phyloP scores from a whole-genome alignment of 228 moss, liverwort and hornwort genomes.

The Sphagnum fallax region DNA sequence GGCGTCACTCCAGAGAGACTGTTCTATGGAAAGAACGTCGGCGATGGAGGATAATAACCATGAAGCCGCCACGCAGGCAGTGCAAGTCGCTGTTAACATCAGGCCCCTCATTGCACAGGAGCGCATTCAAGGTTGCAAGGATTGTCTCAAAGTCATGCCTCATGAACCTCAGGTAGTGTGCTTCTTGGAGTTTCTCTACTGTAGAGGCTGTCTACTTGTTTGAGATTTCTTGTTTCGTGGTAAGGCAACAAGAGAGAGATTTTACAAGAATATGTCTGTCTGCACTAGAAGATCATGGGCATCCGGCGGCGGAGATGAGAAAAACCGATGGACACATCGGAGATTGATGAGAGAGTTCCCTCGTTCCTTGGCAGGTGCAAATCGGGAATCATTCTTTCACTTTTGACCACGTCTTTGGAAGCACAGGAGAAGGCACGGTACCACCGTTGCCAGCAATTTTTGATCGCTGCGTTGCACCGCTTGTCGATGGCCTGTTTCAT shows the following conservation, averaged over 20 bases:
- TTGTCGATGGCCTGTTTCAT: conserved; percentile 93
- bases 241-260: too few species aligned
- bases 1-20: too few species aligned
- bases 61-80: conserved; percentile 43
- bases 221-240: too few species aligned
- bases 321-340: too few species aligned
- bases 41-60: conserved; percentile 17
- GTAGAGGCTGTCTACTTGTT: neutral
- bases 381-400: conserved; percentile 94
- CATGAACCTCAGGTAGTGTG: conserved; percentile 71
- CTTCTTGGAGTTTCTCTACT: neutral
- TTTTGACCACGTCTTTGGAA: conserved; percentile 93
- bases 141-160: conserved; percentile 68
- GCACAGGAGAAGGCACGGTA: conserved; percentile 23
- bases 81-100: conserved; percentile 87
- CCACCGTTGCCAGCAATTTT: conserved; percentile 58
- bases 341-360: too few species aligned
- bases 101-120: conserved; percentile 73
- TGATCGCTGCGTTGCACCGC: conserved; percentile 78
- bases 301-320: too few species aligned
- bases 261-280: too few species aligned
- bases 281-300: too few species aligned
- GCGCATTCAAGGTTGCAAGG: conserved; percentile 86
- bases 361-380: conserved; percentile 59
- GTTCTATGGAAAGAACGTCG: too few species aligned